Conservation (phyloP, 208 protist species). For the Spongospora subterranea region DNA sequence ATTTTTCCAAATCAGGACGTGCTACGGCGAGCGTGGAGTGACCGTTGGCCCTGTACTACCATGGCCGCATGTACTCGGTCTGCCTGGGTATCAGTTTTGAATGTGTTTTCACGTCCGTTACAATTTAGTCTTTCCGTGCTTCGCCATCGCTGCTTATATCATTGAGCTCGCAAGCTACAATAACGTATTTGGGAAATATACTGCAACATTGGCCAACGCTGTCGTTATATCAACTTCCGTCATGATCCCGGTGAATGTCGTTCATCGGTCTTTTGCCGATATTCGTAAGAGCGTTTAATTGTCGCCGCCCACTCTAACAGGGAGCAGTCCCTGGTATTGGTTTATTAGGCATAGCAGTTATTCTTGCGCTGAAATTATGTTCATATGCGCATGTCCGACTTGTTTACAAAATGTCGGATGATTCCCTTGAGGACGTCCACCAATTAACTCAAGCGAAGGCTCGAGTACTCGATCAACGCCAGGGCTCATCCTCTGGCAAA, state of each 20-base stretch:
- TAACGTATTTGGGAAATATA: background rate
- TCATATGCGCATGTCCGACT: constrained; percentile 36
- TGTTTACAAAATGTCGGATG: background rate
- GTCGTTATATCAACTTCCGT: background rate
- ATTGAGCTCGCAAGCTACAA: background rate
- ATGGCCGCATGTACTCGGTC: background rate
- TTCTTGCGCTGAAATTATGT: background rate
- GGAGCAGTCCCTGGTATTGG: background rate
- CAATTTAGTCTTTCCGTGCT: background rate
- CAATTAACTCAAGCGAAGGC: background rate
- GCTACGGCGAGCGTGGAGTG: background rate
- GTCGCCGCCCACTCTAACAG: background rate
- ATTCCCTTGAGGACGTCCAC: background rate
- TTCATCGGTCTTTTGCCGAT: constrained; percentile 17
- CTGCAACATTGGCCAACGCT: background rate
- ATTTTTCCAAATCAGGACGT: background rate
- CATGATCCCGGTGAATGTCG: background rate
- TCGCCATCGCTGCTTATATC: background rate
- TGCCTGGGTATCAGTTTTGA: background rate
- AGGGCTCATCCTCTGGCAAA: background rate
- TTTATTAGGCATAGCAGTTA: background rate
- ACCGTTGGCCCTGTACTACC: constrained; percentile 25
- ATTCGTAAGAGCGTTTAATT: background rate
- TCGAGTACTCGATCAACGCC: background rate
- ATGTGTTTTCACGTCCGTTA: background rate